These are phyloP conservation scores for Nemophila menziesii DNA, from an alignment of 257 asterid species.

Conservation along the genomic window DNA sequence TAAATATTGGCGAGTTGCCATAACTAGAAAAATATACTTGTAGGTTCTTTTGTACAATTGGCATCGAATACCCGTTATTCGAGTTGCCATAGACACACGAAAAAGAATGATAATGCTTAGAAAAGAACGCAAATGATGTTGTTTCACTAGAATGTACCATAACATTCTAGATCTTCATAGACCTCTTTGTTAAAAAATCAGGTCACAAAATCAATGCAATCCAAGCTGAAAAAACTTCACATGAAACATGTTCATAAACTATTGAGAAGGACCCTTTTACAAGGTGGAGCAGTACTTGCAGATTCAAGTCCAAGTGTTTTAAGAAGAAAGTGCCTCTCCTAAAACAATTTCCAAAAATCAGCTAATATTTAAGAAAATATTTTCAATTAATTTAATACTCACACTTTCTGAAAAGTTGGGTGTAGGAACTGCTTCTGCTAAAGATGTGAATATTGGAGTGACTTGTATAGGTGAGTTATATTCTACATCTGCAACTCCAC, in stretches of 20 bases:
- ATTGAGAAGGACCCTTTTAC: constrained; percentile 98
- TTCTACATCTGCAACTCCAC: constrained; percentile 30
- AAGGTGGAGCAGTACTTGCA: constrained; percentile 34
- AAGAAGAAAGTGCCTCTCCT: constrained; percentile 89
- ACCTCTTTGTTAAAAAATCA: constrained; percentile 64
- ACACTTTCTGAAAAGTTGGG: constrained; percentile 97
- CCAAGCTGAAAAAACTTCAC: constrained; percentile 27
- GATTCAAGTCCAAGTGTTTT: constrained; percentile 89
- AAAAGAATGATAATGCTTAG: constrained; percentile 57
- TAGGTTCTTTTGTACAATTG: constrained; percentile 73
- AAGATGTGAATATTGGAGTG: constrained; percentile 82
- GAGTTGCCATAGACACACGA: constrained; percentile 47
- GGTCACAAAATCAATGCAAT: constrained; percentile 65
- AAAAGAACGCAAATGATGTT: constrained; percentile 27
- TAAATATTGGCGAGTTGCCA: constrained; percentile 76
- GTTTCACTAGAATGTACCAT: constrained; percentile 45
- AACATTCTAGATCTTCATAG: constrained; percentile 65
- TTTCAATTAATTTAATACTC: constrained; percentile 21
- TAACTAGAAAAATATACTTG: constrained; percentile 37
- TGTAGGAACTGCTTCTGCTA: constrained; percentile 91
- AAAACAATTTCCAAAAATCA: constrained; percentile 19
- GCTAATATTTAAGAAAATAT: background rate
- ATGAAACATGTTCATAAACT: constrained; percentile 52
- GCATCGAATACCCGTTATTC: constrained; percentile 49
- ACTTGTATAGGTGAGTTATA: constrained; percentile 77